phyloP scores from a whole-genome alignment of 148 eudicot genomes.

The Rhododendron molle region DNA sequence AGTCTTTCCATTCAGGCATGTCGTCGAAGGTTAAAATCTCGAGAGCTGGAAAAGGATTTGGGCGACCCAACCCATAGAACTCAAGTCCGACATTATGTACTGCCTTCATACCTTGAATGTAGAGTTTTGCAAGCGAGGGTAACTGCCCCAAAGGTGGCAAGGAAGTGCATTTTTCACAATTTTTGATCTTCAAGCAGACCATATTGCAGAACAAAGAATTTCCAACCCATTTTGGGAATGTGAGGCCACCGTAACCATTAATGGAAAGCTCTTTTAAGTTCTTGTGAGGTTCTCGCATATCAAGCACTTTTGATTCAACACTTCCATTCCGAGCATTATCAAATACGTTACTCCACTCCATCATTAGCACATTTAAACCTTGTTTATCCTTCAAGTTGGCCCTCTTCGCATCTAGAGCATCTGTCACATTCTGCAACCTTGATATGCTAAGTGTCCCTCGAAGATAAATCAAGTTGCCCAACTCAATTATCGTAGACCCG shows the following conservation, averaged over 20 bases:
- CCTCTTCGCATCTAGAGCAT: neutral
- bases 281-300: no score
- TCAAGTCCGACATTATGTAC: constrained; percentile 11
- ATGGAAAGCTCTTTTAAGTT: neutral
- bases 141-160: constrained; percentile 12
- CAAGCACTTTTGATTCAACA: no score
- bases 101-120: constrained; percentile 6
- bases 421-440: constrained; percentile 3
- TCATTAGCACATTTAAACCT: no score
- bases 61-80: constrained; percentile 9
- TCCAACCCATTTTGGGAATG: constrained; percentile 6
- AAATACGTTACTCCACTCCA: rapidly evolving
- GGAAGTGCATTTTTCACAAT: constrained; percentile 12
- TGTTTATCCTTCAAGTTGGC: no score
- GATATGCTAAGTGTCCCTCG: constrained; percentile 11
- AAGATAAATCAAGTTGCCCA: constrained; percentile 6
- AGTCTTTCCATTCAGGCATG: constrained; percentile 16
- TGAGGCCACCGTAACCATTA: neutral
- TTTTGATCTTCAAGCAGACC: neutral
- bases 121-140: neutral
- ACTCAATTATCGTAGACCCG: neutral
- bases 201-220: neutral
- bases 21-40: constrained; percentile 13
- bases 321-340: no score
- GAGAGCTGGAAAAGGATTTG: constrained; percentile 15